These are phyloP conservation scores for Phytophthora citrophthora DNA, from an alignment of 352 stramenopile genomes.

Conservation along the genomic window DNA sequence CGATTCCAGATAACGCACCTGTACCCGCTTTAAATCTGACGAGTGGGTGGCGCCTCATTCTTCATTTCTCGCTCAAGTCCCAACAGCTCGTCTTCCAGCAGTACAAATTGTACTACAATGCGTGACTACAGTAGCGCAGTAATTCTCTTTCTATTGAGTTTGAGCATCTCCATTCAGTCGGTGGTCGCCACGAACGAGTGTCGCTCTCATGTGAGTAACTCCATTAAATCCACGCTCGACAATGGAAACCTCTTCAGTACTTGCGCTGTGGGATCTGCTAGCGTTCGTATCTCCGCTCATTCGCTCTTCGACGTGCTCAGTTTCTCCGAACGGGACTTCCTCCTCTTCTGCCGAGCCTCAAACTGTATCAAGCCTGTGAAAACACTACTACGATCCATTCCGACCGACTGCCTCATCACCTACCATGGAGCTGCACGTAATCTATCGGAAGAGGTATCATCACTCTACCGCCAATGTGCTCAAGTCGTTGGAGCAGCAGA, in stretches of 20 bases:
- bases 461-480: constrained; percentile 22
- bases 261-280: constrained; percentile 5
- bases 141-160: no score
- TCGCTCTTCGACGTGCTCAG: constrained; percentile 29
- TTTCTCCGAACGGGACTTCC: constrained; percentile 25
- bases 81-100: no score
- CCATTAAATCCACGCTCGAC: constrained; percentile 20
- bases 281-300: neutral
- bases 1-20: no score
- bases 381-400: constrained; percentile 13
- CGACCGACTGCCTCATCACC: constrained; percentile 20
- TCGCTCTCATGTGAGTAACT: constrained; percentile 1
- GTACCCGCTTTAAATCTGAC: no score
- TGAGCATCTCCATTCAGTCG: neutral
- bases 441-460: constrained; percentile 15
- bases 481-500: constrained; percentile 12
- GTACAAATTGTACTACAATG: no score
- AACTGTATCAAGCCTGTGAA: constrained; percentile 26
- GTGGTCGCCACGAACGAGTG: constrained; percentile 10
- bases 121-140: no score
- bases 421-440: constrained; percentile 12
- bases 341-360: constrained; percentile 26
- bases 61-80: no score
- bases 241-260: constrained; percentile 24
- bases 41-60: no score